Evolutionary conservation across 192 early-diverging fungal genomes (phyloP).

Genomic region (Podila epigama): DNA sequence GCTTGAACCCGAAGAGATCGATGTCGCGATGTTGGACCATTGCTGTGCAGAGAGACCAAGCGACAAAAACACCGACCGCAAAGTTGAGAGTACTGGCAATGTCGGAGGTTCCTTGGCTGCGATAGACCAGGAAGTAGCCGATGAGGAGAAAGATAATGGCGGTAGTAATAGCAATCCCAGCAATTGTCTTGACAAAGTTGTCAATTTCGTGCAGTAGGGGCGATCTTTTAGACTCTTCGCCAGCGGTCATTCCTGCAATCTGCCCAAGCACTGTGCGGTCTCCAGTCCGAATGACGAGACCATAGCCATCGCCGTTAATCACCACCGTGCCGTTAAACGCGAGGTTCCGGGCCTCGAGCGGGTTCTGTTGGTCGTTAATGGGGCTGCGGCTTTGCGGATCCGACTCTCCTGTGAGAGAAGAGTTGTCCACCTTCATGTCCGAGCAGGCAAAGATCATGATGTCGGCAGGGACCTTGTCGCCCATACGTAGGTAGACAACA

Average conservation of each 20-base stretch:
- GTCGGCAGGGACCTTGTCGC: conserved; percentile 97
- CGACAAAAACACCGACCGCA: conserved; percentile 88
- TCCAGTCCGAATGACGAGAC: conserved; percentile 91
- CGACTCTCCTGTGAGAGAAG: conserved; percentile 92
- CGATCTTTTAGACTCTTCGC: conserved; percentile 76
- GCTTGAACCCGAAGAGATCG: no score
- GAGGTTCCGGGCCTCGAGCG: conserved; percentile 91
- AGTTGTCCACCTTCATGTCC: conserved; percentile 97
- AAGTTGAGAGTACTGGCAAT: conserved; percentile 81
- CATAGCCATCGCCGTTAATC: conserved; percentile 86
- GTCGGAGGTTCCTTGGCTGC: conserved; percentile 40
- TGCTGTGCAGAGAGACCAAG: no score
- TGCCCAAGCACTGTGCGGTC: conserved; percentile 95
- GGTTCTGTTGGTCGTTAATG: conserved; percentile 74
- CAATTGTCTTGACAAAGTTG: conserved; percentile 87
- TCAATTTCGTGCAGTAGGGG: conserved; percentile 83
- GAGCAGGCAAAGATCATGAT: conserved; percentile 77
- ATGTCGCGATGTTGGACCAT: no score
- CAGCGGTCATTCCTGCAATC: conserved; percentile 87
- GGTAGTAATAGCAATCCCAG: conserved; percentile 74
- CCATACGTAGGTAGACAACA: conserved; percentile 85
- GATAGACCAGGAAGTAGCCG: conserved; percentile 61
- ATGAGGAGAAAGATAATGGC: conserved; percentile 87
- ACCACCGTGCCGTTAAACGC: conserved; percentile 89
- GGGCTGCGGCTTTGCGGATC: conserved; percentile 88